Percentiles rank a stretch among this genome's conserved stretches.
Evolutionary conservation across 441 rosid species (phyloP).

Genomic region (Manihot esculenta): DNA sequence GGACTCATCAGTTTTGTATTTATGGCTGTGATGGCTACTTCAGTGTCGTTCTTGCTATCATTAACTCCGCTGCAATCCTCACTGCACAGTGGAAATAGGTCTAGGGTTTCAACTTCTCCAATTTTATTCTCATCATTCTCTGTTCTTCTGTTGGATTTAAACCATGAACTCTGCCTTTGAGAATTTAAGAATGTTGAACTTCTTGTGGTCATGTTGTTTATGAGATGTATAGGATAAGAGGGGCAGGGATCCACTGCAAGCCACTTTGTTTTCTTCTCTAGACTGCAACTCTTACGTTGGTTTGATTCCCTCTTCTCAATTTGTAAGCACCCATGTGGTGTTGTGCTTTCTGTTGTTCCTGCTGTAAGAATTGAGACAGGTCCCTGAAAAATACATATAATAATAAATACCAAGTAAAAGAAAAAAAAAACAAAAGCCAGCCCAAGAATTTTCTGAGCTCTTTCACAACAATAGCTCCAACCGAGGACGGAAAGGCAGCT

Average conservation of each 20-base stretch:
- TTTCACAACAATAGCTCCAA: conserved; percentile 23
- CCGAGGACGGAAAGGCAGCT: conserved; percentile 23
- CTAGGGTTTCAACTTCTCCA: conserved; percentile 45
- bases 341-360: conserved; percentile 26
- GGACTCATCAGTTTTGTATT: conserved; percentile 33
- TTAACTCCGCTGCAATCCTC: conserved; percentile 14
- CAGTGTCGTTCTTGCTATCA: conserved; percentile 22
- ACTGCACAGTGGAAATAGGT: conserved; percentile 53
- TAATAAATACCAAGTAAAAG: too few species aligned
- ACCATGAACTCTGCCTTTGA: conserved; percentile 2
- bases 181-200: background rate
- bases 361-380: conserved; percentile 22
- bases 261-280: conserved; percentile 30
- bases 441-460: conserved; percentile 6
- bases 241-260: conserved; percentile 2
- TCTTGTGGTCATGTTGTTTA: conserved; percentile 2
- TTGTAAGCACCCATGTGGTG: conserved; percentile 24
- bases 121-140: background rate
- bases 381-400: conserved; percentile 15
- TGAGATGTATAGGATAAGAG: background rate
- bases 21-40: conserved; percentile 32
- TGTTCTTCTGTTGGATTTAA: background rate
- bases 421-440: too few species aligned
- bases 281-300: conserved; percentile 15
- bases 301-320: conserved; percentile 31